Conservation (phyloP, 306 rosid species). For the Cicer chorassanicum region DNA sequence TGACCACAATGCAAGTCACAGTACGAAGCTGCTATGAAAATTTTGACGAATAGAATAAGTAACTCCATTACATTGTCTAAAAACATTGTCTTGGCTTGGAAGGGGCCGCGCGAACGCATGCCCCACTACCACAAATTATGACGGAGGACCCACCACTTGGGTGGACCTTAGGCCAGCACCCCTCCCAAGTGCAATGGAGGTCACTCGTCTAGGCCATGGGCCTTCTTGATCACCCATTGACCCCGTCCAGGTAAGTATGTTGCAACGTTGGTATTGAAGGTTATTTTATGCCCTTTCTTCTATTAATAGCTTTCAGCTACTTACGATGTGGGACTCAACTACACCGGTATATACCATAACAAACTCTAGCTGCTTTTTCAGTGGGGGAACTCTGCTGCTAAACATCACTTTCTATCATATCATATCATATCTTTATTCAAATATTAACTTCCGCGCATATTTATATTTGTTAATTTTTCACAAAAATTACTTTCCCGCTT, state of each 20-base stretch:
- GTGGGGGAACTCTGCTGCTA: background rate
- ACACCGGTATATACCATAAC: no score
- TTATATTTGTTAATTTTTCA: background rate
- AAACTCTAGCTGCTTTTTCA: background rate
- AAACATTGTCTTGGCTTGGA: background rate
- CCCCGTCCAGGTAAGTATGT: slow-evolving; percentile 62
- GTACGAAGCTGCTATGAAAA: background rate
- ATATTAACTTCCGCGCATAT: background rate
- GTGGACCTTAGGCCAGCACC: slow-evolving; percentile 55
- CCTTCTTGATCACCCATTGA: slow-evolving; percentile 42
- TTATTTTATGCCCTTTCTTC: background rate
- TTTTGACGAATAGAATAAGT: background rate
- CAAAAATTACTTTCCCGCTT: background rate
- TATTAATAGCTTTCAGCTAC: background rate
- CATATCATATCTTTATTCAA: background rate
- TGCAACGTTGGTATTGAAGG: background rate
- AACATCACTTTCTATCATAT: background rate
- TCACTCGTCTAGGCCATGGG: slow-evolving; percentile 55
- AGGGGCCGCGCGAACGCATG: slow-evolving; percentile 64
- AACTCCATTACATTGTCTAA: background rate
- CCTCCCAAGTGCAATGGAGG: slow-evolving; percentile 59
- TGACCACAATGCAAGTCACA: background rate
- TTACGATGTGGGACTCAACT: slow-evolving; percentile 15
- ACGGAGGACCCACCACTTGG: slow-evolving; percentile 52
- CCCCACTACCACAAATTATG: slow-evolving; percentile 64